Conservation (phyloP, 2,329 filamentous ascomycete genomes). For the Xylariaceae sp. region DNA sequence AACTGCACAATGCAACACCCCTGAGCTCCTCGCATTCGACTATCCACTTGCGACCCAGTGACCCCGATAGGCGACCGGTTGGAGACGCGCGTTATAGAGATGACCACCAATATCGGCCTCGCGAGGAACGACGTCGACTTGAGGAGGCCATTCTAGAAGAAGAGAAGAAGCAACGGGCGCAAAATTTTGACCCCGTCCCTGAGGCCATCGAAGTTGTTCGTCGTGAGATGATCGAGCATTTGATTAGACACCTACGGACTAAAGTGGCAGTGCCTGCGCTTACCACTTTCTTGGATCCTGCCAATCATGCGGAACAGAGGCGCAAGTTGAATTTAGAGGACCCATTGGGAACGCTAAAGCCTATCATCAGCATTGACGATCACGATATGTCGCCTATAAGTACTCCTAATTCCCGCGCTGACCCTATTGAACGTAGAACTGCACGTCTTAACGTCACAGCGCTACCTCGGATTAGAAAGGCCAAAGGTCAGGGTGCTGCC, state of each 20-base stretch:
- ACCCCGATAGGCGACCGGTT: conserved; percentile 30
- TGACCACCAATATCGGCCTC: conserved; percentile 60
- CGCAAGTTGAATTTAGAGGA: conserved; percentile 61
- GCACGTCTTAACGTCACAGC: conserved; percentile 57
- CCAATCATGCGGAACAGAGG: conserved; percentile 73
- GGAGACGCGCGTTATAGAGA: conserved; percentile 55
- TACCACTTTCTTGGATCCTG: conserved; percentile 76
- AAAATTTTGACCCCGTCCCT: conserved; percentile 82
- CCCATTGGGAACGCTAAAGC: conserved; percentile 36
- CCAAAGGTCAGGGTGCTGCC: conserved; percentile 52
- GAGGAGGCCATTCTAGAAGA: conserved; percentile 80
- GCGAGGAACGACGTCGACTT: conserved; percentile 68
- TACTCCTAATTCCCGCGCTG: conserved; percentile 61
- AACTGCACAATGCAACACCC: conserved; percentile 53
- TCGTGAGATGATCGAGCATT: conserved; percentile 76
- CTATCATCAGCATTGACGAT: conserved; percentile 53
- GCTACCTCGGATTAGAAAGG: conserved; percentile 72
- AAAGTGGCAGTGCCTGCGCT: conserved; percentile 79
- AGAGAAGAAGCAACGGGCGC: conserved; percentile 82
- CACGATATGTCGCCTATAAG: conserved; percentile 59
- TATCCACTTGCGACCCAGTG: conserved; percentile 23
- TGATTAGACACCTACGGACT: conserved; percentile 83
- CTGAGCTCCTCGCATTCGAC: conserved; percentile 32
- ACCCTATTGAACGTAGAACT: conserved; percentile 58
- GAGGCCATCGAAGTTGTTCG: conserved; percentile 78